phyloP scores from a whole-genome alignment of 768 basidiomycete species.

The Rhizopogon salebrosus region DNA sequence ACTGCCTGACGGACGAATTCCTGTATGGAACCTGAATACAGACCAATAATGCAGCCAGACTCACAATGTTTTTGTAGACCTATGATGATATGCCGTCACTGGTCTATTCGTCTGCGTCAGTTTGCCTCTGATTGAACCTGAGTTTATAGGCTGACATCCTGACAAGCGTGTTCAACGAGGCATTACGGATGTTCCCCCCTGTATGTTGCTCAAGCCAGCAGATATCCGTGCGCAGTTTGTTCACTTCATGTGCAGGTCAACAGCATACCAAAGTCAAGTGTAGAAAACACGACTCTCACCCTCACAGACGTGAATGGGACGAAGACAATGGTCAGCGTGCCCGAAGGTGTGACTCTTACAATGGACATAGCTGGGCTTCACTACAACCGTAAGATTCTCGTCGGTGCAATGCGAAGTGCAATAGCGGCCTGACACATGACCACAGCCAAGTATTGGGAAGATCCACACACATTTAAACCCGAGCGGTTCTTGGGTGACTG shows the following conservation, averaged over 20 bases:
- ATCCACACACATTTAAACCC: conserved; percentile 32
- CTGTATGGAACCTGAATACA: conserved; percentile 13
- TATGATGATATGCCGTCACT: conserved; percentile 25
- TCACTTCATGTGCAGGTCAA: conserved; percentile 24
- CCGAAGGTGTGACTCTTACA: conserved; percentile 34
- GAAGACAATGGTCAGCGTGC: conserved; percentile 34
- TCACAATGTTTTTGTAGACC: conserved; percentile 9
- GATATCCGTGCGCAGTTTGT: neutral
- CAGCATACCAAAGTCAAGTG: conserved; percentile 38
- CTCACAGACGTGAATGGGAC: conserved; percentile 31
- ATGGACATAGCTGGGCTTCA: conserved; percentile 39
- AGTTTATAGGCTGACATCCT: neutral
- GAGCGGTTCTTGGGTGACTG: conserved; percentile 49
- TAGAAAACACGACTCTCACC: conserved; percentile 42
- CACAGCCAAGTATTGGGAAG: conserved; percentile 33
- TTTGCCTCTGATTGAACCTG: neutral
- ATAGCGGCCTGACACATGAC: neutral
- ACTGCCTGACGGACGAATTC: conserved; percentile 16
- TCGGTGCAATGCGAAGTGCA: neutral
- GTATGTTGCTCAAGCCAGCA: conserved; percentile 10
- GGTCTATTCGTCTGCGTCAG: conserved; percentile 22
- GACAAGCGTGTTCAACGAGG: conserved; percentile 25
- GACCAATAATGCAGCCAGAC: neutral
- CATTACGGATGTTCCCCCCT: conserved; percentile 26
- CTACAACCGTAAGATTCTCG: conserved; percentile 40